Conservation (phyloP, 2,329 filamentous ascomycete species). For the Cryphonectria parasitica region DNA sequence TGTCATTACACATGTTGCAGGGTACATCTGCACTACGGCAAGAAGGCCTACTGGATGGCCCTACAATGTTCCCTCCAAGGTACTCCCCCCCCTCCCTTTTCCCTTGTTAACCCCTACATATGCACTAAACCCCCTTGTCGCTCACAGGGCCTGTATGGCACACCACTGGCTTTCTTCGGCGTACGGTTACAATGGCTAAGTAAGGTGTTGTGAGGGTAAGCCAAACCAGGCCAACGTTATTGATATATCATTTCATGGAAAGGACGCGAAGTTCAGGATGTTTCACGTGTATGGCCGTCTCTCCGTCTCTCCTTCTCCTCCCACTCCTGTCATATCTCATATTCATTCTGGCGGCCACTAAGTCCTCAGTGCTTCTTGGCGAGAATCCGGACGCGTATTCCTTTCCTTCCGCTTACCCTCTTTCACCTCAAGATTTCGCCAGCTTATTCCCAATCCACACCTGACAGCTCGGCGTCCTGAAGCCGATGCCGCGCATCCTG, state of each 20-base stretch:
- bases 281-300: background rate
- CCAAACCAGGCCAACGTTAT: background rate
- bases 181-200: background rate
- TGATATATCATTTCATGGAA: background rate
- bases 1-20: background rate
- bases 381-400: background rate
- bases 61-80: background rate
- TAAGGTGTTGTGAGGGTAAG: background rate
- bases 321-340: background rate
- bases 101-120: background rate
- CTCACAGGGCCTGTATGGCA: background rate
- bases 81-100: background rate
- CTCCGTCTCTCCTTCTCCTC: background rate
- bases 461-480: background rate
- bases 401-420: background rate
- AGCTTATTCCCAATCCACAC: background rate
- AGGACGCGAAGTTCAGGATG: background rate
- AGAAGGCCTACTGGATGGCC: background rate
- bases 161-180: background rate
- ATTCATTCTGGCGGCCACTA: background rate
- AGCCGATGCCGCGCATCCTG: background rate
- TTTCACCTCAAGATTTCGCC: background rate
- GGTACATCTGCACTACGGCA: background rate
- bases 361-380: background rate
- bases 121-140: background rate